Evolutionary conservation across 495 filamentous ascomycete genomes (phyloP).

Genomic region (Talaromyces stipitatus): DNA sequence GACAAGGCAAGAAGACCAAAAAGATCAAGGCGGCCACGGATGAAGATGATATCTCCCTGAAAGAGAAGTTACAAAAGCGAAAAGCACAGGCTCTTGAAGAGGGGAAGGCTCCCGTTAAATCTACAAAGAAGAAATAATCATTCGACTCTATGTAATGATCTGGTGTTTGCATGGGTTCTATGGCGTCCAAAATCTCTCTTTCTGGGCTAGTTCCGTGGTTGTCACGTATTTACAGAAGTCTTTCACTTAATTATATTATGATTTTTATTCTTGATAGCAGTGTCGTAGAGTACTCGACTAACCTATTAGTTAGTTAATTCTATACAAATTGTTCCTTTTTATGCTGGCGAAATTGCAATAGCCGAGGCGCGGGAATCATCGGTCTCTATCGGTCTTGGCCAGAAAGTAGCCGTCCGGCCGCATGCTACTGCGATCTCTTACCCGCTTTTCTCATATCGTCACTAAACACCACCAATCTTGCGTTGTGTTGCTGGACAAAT

Average conservation of each 20-base stretch:
- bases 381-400: conserved; percentile 2
- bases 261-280: neutral
- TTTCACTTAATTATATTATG: neutral
- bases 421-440: neutral
- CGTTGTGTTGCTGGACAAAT: neutral
- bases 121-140: conserved; percentile 4
- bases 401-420: neutral
- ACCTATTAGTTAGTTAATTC: neutral
- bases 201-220: neutral
- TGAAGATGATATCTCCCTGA: conserved; percentile 46
- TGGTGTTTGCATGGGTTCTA: conserved; percentile 7
- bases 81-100: conserved; percentile 42
- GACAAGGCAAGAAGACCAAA: conserved; percentile 49
- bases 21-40: conserved; percentile 36
- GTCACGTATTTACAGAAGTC: neutral
- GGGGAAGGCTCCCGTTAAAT: conserved; percentile 14
- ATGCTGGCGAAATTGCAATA: too few species aligned
- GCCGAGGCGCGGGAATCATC: conserved; percentile 3
- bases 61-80: conserved; percentile 50
- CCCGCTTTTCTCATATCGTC: neutral
- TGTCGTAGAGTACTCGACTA: neutral
- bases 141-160: conserved; percentile 15
- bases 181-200: conserved; percentile 4
- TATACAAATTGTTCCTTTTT: too few species aligned
- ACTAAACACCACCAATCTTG: neutral